These are phyloP conservation scores for Puccinia coronata DNA, from an alignment of 1,284 basidiomycete genomes.

Conservation along the genomic window DNA sequence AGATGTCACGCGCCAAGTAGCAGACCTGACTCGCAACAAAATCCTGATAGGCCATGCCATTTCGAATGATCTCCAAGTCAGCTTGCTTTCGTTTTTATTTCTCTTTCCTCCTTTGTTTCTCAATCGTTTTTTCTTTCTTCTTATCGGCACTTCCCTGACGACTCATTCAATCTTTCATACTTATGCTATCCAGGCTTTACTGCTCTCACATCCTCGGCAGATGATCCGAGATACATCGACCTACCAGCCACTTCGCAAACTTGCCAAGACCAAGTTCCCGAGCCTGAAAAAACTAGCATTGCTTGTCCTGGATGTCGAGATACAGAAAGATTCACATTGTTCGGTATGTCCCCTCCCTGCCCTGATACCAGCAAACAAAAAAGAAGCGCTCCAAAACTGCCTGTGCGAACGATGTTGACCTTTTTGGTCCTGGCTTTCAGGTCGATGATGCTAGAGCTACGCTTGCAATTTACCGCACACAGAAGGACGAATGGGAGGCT, in stretches of 20 bases:
- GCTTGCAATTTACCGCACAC: slow-evolving; percentile 89
- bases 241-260: slow-evolving; percentile 62
- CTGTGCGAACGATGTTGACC: slow-evolving; percentile 48
- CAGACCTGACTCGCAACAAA: slow-evolving; percentile 74
- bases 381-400: slow-evolving; percentile 52
- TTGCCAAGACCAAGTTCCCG: slow-evolving; percentile 67
- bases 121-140: neutral
- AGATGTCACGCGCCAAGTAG: slow-evolving; percentile 77
- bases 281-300: slow-evolving; percentile 78
- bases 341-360: slow-evolving; percentile 65
- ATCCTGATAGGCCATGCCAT: slow-evolving; percentile 93
- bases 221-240: slow-evolving; percentile 81
- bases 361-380: slow-evolving; percentile 5
- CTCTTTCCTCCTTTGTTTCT: neutral
- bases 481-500: slow-evolving; percentile 81
- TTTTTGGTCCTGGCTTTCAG: slow-evolving; percentile 60
- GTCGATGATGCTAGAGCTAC: slow-evolving; percentile 90
- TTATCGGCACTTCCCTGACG: slow-evolving; percentile 13
- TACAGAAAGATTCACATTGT: slow-evolving; percentile 83
- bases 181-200: slow-evolving; percentile 66
- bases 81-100: slow-evolving; percentile 50
- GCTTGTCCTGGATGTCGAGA: slow-evolving; percentile 77
- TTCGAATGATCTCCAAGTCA: slow-evolving; percentile 82
- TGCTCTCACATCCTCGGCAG: slow-evolving; percentile 82
- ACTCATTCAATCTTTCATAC: neutral